These are phyloP conservation scores for Chlorociboria aeruginascens DNA, from an alignment of 495 filamentous ascomycete genomes.

Conservation along the genomic window DNA sequence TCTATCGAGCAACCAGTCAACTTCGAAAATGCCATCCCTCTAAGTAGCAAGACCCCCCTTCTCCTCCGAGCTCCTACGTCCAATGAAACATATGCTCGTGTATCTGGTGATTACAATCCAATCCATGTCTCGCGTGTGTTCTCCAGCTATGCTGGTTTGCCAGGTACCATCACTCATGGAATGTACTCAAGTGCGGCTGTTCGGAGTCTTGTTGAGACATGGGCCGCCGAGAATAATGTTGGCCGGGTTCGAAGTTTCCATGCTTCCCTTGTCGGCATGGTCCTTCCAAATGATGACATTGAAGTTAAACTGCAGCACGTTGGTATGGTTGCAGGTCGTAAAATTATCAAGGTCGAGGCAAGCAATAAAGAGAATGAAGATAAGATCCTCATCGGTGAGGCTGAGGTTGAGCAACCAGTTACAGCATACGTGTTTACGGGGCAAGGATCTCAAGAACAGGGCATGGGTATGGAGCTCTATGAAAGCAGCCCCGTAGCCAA, in stretches of 20 bases:
- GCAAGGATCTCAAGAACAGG: constrained; percentile 95
- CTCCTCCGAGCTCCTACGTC: constrained; percentile 84
- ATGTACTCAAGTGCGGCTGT: constrained; percentile 99
- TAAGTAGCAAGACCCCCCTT: constrained; percentile 83
- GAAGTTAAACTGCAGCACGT: constrained; percentile 89
- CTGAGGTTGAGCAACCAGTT: constrained; percentile 97
- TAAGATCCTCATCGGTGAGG: constrained; percentile 88
- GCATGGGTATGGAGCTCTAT: constrained; percentile 99
- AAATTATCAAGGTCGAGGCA: constrained; percentile 97
- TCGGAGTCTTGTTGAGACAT: constrained; percentile 95
- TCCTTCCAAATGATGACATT: constrained; percentile 89
- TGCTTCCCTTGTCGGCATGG: constrained; percentile 92
- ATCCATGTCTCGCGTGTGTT: constrained; percentile 98
- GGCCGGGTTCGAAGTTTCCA: constrained; percentile 96
- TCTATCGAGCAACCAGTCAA: constrained; percentile 94
- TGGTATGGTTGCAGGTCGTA: constrained; percentile 94
- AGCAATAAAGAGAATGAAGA: constrained; percentile 90
- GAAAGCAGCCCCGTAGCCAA: constrained; percentile 81
- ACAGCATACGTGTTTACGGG: constrained; percentile 97
- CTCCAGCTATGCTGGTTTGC: constrained; percentile 85
- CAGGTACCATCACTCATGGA: constrained; percentile 93
- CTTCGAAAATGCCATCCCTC: constrained; percentile 93
- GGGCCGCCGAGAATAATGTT: constrained; percentile 97
- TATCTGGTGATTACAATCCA: constrained; percentile 97
- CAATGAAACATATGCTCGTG: constrained; percentile 94